A percentile compares a stretch with the other conserved stretches of the same genome.
These are phyloP conservation scores for Xylaria intraflava DNA, from an alignment of 495 filamentous ascomycete species.

Conservation along the genomic window DNA sequence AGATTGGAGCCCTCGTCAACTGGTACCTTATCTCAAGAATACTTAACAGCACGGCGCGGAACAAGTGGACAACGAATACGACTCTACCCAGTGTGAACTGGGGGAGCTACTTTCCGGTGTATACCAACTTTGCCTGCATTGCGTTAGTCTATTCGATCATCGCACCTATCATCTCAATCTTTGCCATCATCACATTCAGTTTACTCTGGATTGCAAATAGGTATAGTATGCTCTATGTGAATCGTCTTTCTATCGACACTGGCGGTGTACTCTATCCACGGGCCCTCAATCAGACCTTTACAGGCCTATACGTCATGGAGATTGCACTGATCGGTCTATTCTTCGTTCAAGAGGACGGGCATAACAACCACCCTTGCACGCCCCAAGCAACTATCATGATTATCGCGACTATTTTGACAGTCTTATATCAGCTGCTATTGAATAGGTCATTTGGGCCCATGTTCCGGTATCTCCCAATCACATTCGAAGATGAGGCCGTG, in stretches of 20 bases:
- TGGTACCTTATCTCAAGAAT: conserved; percentile 77
- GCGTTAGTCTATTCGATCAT: conserved; percentile 89
- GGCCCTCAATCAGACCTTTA: conserved; percentile 94
- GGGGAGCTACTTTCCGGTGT: conserved; percentile 92
- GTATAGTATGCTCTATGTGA: conserved; percentile 95
- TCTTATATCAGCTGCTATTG: conserved; percentile 74
- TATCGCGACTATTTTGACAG: conserved; percentile 59
- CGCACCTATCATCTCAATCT: conserved; percentile 83
- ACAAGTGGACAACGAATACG: conserved; percentile 83
- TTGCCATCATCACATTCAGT: conserved; percentile 89
- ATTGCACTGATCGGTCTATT: conserved; percentile 85
- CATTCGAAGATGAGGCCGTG: conserved; percentile 90
- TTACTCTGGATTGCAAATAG: conserved; percentile 95
- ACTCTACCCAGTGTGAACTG: conserved; percentile 72
- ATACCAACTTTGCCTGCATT: conserved; percentile 92
- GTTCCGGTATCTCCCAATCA: conserved; percentile 86
- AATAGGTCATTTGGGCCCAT: conserved; percentile 83
- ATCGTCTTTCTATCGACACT: conserved; percentile 83
- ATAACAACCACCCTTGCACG: conserved; percentile 55
- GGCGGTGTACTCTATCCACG: conserved; percentile 88
- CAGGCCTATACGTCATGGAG: conserved; percentile 92
- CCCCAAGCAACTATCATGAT: conserved; percentile 91
- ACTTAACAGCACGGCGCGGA: conserved; percentile 77
- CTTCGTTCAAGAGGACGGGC: conserved; percentile 66
- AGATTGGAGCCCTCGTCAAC: conserved; percentile 65